phyloP scores from a whole-genome alignment of 2,329 filamentous ascomycete genomes.

The Colletotrichum sidae region DNA sequence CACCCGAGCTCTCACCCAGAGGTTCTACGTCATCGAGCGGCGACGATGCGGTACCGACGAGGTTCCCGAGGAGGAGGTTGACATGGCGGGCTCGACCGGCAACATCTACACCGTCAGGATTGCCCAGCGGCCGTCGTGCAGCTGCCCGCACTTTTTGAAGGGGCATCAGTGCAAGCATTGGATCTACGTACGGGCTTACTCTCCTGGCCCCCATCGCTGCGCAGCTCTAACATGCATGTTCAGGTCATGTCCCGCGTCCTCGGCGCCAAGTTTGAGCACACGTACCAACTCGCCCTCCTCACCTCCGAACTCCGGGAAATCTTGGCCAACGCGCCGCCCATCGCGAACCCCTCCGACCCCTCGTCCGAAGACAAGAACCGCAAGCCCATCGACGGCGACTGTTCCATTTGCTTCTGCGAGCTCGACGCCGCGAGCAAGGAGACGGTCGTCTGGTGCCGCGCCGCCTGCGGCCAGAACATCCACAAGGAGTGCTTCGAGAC shows the following conservation, averaged over 20 bases:
- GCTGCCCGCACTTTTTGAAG: constrained; percentile 64
- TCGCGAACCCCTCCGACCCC: constrained; percentile 49
- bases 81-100: constrained; percentile 73
- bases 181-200: constrained; percentile 59
- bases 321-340: constrained; percentile 65
- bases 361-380: constrained; percentile 54
- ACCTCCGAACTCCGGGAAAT: constrained; percentile 69
- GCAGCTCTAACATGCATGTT: background rate
- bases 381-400: constrained; percentile 64
- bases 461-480: constrained; percentile 66
- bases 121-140: constrained; percentile 61
- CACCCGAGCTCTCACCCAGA: constrained; percentile 53
- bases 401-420: constrained; percentile 67
- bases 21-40: constrained; percentile 60
- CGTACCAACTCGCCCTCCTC: constrained; percentile 73
- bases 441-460: constrained; percentile 61
- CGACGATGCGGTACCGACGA: constrained; percentile 47
- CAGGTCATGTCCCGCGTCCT: constrained; percentile 70
- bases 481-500: constrained; percentile 65
- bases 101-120: constrained; percentile 73
- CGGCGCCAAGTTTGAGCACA: constrained; percentile 64
- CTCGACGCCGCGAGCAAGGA: constrained; percentile 52
- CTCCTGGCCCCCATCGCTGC: background rate
- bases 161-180: constrained; percentile 75
- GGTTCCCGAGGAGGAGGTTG: constrained; percentile 63